Evolutionary conservation across 768 basidiomycete genomes (phyloP).

Genomic region (Lactifluus rugatus): DNA sequence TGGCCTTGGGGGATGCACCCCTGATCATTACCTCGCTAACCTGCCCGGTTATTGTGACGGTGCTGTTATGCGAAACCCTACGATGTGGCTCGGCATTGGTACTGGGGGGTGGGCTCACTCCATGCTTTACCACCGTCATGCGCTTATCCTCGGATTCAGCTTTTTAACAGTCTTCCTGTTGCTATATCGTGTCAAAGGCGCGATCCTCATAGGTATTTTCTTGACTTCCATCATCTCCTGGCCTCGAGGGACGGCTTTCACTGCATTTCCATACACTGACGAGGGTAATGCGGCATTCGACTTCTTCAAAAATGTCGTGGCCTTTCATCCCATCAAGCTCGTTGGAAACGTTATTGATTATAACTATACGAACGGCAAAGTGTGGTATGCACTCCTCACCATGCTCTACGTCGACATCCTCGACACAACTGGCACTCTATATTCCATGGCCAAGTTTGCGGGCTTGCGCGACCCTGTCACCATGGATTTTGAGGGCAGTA

Average conservation of each 20-base stretch:
- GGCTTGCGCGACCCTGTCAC: slow-evolving; percentile 80
- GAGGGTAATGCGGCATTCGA: slow-evolving; percentile 65
- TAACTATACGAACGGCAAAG: slow-evolving; percentile 43
- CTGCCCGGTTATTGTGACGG: slow-evolving; percentile 52
- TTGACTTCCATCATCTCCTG: slow-evolving; percentile 80
- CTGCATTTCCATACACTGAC: slow-evolving; percentile 66
- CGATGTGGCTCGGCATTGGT: slow-evolving; percentile 85
- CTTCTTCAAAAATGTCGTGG: slow-evolving; percentile 78
- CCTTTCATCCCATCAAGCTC: slow-evolving; percentile 53
- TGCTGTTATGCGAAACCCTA: slow-evolving; percentile 61
- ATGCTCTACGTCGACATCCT: slow-evolving; percentile 87
- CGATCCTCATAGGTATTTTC: slow-evolving; percentile 76
- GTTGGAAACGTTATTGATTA: slow-evolving; percentile 56
- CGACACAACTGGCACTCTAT: slow-evolving; percentile 59
- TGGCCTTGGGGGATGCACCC: slow-evolving; percentile 63
- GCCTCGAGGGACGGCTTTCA: slow-evolving; percentile 75
- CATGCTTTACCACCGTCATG: neutral
- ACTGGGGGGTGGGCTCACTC: slow-evolving; percentile 53
- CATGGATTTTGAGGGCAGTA: slow-evolving; percentile 78
- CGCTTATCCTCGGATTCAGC: slow-evolving; percentile 26
- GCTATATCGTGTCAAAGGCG: slow-evolving; percentile 78
- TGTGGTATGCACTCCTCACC: slow-evolving; percentile 83
- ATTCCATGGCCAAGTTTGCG: slow-evolving; percentile 87
- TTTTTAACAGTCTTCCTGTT: slow-evolving; percentile 71
- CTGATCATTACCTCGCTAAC: slow-evolving; percentile 35